Base-by-base conservation (phyloP, 768 basidiomycete species). In the Leccinellum luteum region DNA sequence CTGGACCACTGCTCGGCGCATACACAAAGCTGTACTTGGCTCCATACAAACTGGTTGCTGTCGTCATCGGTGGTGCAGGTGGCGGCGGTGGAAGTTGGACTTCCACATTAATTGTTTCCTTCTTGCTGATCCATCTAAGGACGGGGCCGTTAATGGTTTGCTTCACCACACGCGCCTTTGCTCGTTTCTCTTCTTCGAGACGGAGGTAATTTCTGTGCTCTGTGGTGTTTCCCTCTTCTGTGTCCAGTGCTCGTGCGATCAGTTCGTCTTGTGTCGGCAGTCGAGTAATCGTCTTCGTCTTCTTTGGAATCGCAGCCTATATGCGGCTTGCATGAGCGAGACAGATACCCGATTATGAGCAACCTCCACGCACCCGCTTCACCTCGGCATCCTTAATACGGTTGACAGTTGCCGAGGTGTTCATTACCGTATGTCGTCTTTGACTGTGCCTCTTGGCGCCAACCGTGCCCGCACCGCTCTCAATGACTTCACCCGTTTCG, bases 151-250 rank as follows among this genome's bases (percentile, higher is more conserved):
- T 75, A 8, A 87, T 77, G 12, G 76, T 69, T n/a, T 80, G 75
- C 45, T 87, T 84, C 28, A 86, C 82, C 25, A 85, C 85, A 13
- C 77, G 74, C 17, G 77, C 78, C 31, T 83, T 83, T 65, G 82
- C 85, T 8, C 91, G 83, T 62, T 90, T 92, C 72, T 92, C 90
- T 66, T 91, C 92, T 63, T 95, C 93, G 2, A 84, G 72, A 51
- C 79, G 81, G 28, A 94, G 82, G 66, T 94, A 94, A 63, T 92
- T 83, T 34, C 82, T 78, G 60, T 94, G 90, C 48, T 91, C 86
- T 6, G 79, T 78, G 21, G 87, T 84, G 68, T 95, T 95, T 0
- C 87, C 85, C 70, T 93, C 92, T 70, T 94, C 93, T 52, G 86
- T 91, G 64, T 93, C 90, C 17, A 94, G 81, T 0, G 93, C 93